A percentile compares a stretch with the other conserved stretches of the same genome.
Evolutionary conservation across 768 basidiomycete genomes (phyloP).

Genomic region (Leccinum aurantiacum): DNA sequence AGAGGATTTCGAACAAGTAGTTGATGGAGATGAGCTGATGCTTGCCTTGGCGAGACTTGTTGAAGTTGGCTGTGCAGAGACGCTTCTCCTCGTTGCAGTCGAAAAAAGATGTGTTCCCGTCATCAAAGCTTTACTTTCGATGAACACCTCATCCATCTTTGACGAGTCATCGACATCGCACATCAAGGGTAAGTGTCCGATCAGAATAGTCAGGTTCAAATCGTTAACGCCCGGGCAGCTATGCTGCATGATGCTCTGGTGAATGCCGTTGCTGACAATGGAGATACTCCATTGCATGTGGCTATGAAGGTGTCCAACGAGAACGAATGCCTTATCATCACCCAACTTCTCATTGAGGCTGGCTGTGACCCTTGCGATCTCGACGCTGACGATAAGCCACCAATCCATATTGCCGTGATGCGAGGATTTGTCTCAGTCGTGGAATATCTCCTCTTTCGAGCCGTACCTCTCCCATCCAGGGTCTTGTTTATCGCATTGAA

Average conservation of each 20-base stretch:
- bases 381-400: background rate
- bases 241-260: background rate
- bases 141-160: background rate
- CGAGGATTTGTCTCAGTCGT: background rate
- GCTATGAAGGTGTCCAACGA: background rate
- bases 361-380: background rate
- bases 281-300: background rate
- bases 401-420: background rate
- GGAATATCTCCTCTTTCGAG: background rate
- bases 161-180: background rate
- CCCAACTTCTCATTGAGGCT: background rate
- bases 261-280: background rate
- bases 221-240: background rate
- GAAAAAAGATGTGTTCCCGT: background rate
- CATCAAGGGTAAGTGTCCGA: background rate
- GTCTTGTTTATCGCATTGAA: background rate
- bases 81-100: constrained; percentile 1
- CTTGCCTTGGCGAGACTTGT: background rate
- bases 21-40: background rate
- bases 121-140: constrained; percentile 4
- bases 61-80: background rate
- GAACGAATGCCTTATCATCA: background rate
- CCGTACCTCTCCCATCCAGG: background rate
- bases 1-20: background rate
- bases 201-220: background rate